phyloP scores from a whole-genome alignment of 2,329 filamentous ascomycete species.

The Lachnellula subtilissima region DNA sequence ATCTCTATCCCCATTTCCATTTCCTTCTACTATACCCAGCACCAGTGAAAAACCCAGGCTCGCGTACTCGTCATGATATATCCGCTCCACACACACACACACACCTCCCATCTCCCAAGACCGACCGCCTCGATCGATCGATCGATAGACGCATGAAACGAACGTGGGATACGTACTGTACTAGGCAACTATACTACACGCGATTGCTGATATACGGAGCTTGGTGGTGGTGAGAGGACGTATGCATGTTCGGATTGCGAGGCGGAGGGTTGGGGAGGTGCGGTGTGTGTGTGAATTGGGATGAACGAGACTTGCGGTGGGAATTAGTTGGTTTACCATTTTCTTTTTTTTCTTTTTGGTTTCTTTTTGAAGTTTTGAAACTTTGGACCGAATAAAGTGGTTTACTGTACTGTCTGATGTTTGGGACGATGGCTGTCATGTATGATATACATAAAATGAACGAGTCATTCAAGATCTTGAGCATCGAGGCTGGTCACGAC shows the following conservation, averaged over 20 bases:
- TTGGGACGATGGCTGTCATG: not conserved
- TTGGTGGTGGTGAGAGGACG: not conserved
- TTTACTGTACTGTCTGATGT: no score
- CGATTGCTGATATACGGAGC: conserved; percentile 5
- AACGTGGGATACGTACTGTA: not conserved
- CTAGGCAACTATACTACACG: not conserved
- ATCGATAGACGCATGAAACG: not conserved
- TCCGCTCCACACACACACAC: not conserved
- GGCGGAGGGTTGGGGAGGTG: not conserved
- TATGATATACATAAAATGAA: not conserved
- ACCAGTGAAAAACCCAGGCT: not conserved
- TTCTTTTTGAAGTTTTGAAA: not conserved
- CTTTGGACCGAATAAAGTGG: not conserved
- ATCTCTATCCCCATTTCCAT: not conserved
- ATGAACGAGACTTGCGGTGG: not conserved
- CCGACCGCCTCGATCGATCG: not conserved
- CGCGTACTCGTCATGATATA: not conserved
- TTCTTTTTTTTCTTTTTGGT: not conserved
- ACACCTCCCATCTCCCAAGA: not conserved
- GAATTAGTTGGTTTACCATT: not conserved
- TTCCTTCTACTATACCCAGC: not conserved
- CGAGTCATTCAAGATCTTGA: not conserved
- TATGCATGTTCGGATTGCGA: not conserved
- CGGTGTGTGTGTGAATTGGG: no score
- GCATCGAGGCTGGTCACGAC: not conserved